Percentiles rank a stretch among this genome's conserved stretches.
Conservation (phyloP, 305 asterid genomes). For the Fraxinus sp. region DNA sequence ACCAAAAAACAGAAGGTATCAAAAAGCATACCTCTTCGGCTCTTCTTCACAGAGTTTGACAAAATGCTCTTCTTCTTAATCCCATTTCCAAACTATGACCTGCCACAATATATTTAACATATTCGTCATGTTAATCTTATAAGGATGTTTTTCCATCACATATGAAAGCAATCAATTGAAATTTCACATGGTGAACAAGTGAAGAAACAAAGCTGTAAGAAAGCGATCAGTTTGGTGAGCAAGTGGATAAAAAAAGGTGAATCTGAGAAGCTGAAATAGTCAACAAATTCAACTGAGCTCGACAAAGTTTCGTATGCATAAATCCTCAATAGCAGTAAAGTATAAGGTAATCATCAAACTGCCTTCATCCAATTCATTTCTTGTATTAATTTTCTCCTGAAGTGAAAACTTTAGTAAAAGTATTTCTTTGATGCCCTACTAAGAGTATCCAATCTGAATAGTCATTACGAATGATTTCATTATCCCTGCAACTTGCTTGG, state of each 20-base stretch:
- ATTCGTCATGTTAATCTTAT: background rate
- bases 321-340: background rate
- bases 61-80: slow-evolving; percentile 59
- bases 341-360: background rate
- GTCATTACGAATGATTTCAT: background rate
- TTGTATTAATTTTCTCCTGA: background rate
- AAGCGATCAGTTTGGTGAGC: background rate
- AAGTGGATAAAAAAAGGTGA: background rate
- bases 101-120: slow-evolving; percentile 29
- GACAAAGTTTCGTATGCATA: background rate
- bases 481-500: background rate
- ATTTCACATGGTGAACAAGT: background rate
- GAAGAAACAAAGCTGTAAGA: background rate
- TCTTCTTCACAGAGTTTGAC: slow-evolving; percentile 70
- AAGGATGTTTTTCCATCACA: slow-evolving; percentile 6
- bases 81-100: slow-evolving; percentile 87
- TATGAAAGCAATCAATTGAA: background rate
- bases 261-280: background rate
- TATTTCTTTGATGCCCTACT: background rate
- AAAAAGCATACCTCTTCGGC: slow-evolving; percentile 34
- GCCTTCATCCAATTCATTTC: background rate
- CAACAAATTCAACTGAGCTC: background rate
- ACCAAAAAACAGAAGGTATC: background rate
- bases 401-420: background rate
- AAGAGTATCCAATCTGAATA: background rate